Conservation (phyloP, 2,329 filamentous ascomycete species). For the Septoria linicola region DNA sequence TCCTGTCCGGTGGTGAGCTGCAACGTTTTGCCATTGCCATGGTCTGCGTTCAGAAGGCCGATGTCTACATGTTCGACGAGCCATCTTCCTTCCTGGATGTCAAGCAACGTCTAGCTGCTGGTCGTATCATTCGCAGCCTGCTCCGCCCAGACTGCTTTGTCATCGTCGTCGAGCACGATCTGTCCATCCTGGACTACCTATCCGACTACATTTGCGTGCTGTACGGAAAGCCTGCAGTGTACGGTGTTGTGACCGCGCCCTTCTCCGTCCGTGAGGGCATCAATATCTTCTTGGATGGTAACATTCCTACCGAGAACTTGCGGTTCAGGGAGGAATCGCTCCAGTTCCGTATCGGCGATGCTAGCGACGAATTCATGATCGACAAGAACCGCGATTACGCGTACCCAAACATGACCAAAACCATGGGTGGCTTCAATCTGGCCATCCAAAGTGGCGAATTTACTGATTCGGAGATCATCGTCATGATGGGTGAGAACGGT, state of each 20-base stretch:
- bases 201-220: slow-evolving; percentile 98
- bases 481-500: slow-evolving; percentile 99
- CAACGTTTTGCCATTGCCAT: slow-evolving; percentile 97
- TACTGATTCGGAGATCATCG: slow-evolving; percentile 96
- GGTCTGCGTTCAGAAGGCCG: slow-evolving; percentile 91
- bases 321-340: slow-evolving; percentile 97
- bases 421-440: slow-evolving; percentile 82
- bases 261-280: slow-evolving; percentile 97
- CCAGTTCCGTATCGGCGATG: slow-evolving; percentile 90
- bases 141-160: slow-evolving; percentile 89
- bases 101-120: slow-evolving; percentile 94
- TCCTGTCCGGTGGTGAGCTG: slow-evolving; percentile 94
- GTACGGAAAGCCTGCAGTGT: slow-evolving; percentile 91
- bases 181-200: slow-evolving; percentile 96
- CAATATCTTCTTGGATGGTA: slow-evolving; percentile 98
- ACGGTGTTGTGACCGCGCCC: slow-evolving; percentile 95
- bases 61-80: slow-evolving; percentile 99
- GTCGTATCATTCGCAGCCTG: slow-evolving; percentile 86
- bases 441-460: slow-evolving; percentile 79
- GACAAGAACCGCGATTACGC: slow-evolving; percentile 82
- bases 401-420: slow-evolving; percentile 92
- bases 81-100: slow-evolving; percentile 99
- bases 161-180: slow-evolving; percentile 98
- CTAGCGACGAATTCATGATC: slow-evolving; percentile 79
- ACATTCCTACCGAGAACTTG: slow-evolving; percentile 97